These are phyloP conservation scores for Chalaropsis ovoidea DNA, from an alignment of 2,329 filamentous ascomycete species.

Conservation along the genomic window DNA sequence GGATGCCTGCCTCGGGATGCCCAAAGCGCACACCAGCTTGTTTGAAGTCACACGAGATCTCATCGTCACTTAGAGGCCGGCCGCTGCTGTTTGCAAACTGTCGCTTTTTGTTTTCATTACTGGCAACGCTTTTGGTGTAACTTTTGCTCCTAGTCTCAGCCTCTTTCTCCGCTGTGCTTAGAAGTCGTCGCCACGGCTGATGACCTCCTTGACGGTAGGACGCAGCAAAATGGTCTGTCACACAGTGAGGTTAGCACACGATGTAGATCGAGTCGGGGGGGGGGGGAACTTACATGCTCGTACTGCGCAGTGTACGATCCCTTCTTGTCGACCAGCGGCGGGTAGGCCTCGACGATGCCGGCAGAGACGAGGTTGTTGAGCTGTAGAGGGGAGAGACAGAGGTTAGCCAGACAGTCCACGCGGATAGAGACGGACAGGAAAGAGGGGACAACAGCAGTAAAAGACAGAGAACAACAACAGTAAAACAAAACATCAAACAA, in stretches of 20 bases:
- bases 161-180: constrained; percentile 33
- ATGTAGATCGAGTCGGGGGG: neutral
- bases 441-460: no score
- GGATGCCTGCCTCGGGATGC: no score
- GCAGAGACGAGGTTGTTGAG: constrained; percentile 68
- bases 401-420: constrained; percentile 4
- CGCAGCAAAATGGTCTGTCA: constrained; percentile 56
- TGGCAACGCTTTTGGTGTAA: neutral
- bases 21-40: no score
- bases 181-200: constrained; percentile 68
- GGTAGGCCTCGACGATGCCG: constrained; percentile 75
- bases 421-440: neutral
- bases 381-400: constrained; percentile 33
- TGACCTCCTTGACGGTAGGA: constrained; percentile 67
- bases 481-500: constrained; percentile 29
- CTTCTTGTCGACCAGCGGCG: constrained; percentile 73
- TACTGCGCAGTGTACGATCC: constrained; percentile 81
- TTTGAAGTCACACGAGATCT: no score
- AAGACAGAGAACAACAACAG: neutral
- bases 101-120: neutral
- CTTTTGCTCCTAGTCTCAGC: neutral
- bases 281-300: constrained; percentile 62
- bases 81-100: neutral
- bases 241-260: constrained; percentile 8
- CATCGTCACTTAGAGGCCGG: neutral